Conservation (phyloP, 2,329 filamentous ascomycete genomes). For the Alternaria sp. region DNA sequence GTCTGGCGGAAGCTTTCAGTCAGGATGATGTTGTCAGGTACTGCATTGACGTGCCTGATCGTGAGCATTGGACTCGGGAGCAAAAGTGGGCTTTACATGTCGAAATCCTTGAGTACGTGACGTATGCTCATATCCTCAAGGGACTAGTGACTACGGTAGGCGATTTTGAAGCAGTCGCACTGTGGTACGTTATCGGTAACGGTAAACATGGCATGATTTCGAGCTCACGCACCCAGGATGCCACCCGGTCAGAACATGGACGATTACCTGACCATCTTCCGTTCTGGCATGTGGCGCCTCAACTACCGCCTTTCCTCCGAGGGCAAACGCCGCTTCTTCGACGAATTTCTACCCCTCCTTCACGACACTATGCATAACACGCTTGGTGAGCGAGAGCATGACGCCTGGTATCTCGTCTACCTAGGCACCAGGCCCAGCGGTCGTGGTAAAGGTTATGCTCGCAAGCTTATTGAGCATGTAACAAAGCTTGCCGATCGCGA, state of each 20-base stretch:
- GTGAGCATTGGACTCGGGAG: slow-evolving; percentile 68
- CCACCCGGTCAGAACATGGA: slow-evolving; percentile 78
- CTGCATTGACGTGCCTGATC: slow-evolving; percentile 75
- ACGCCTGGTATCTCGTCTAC: slow-evolving; percentile 85
- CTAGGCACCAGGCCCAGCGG: slow-evolving; percentile 77
- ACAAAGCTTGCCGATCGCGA: slow-evolving; percentile 71
- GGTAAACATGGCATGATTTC: neutral
- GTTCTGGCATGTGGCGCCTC: slow-evolving; percentile 80
- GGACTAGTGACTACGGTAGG: slow-evolving; percentile 79
- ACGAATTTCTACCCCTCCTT: slow-evolving; percentile 77
- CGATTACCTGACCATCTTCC: slow-evolving; percentile 74
- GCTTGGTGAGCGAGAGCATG: slow-evolving; percentile 70
- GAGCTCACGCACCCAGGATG: slow-evolving; percentile 64
- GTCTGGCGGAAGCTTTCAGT: slow-evolving; percentile 79
- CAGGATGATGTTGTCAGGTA: slow-evolving; percentile 78
- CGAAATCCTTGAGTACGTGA: slow-evolving; percentile 78
- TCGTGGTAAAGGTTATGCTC: slow-evolving; percentile 75
- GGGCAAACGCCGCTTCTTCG: slow-evolving; percentile 76
- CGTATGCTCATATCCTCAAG: slow-evolving; percentile 76
- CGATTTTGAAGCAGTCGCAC: slow-evolving; percentile 78
- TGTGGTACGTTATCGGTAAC: slow-evolving; percentile 70
- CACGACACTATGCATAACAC: slow-evolving; percentile 74
- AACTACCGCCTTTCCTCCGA: slow-evolving; percentile 76
- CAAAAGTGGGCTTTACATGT: slow-evolving; percentile 79
- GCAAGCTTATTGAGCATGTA: slow-evolving; percentile 75